Conservation (phyloP, 2,329 filamentous ascomycete species). For the Phyllosticta ampelicida region DNA sequence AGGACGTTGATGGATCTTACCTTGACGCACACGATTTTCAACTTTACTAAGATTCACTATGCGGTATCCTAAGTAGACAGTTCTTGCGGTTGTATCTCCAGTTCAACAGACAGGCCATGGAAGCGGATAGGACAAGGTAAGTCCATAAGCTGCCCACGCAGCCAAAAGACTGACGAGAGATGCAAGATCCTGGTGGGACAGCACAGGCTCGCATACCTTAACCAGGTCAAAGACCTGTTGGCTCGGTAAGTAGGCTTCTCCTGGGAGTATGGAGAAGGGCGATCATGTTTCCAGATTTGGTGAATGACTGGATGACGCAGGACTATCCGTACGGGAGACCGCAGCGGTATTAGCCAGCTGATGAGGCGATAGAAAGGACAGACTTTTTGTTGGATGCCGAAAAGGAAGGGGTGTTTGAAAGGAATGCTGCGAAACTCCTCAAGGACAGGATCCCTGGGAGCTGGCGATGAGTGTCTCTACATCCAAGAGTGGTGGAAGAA, state of each 20-base stretch:
- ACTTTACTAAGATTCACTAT: constrained; percentile 21
- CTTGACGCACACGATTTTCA: constrained; percentile 19
- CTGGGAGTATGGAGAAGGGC: constrained; percentile 5
- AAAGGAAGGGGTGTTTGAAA: constrained; percentile 20
- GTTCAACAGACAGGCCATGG: neutral
- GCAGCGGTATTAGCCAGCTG: constrained; percentile 25
- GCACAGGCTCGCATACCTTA: constrained; percentile 26
- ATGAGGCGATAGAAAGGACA: constrained; percentile 18
- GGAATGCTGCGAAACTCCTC: constrained; percentile 21
- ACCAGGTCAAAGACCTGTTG: constrained; percentile 27
- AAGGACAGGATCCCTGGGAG: constrained; percentile 8
- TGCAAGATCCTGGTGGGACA: constrained; percentile 26
- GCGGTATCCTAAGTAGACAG: constrained; percentile 9
- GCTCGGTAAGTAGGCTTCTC: constrained; percentile 19
- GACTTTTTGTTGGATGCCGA: constrained; percentile 16
- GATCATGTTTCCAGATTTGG: neutral
- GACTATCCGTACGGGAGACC: constrained; percentile 29
- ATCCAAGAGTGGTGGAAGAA: neutral
- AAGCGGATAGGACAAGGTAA: neutral
- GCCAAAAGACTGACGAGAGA: neutral
- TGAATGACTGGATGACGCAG: constrained; percentile 10
- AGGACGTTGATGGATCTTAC: constrained; percentile 25
- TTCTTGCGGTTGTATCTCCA: neutral
- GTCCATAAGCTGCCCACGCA: neutral
- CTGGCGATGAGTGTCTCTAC: neutral